Evolutionary conservation across 192 early-diverging fungal genomes (phyloP).

Genomic region (Rhizophagus prolifer): DNA sequence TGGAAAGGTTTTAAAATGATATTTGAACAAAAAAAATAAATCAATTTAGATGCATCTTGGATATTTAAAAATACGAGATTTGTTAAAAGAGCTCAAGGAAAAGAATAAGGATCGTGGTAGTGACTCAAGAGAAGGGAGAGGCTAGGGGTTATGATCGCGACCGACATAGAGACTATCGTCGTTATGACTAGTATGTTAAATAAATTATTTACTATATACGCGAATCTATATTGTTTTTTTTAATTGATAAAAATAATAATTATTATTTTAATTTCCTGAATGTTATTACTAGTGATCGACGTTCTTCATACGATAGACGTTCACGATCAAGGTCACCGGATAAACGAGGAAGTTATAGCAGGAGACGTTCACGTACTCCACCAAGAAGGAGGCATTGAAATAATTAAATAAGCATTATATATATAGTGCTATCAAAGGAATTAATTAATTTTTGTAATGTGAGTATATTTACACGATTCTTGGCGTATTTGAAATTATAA

Average conservation of each 20-base stretch:
- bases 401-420: neutral
- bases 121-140: conserved; percentile 5
- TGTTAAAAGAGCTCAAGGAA: conserved; percentile 47
- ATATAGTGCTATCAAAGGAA: neutral
- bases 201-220: no score
- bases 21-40: neutral
- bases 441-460: neutral
- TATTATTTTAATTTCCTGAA: conserved; percentile 10
- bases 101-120: conserved; percentile 4
- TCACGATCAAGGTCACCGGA: conserved; percentile 25
- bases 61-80: conserved; percentile 51
- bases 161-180: conserved; percentile 7
- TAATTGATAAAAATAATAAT: neutral
- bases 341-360: conserved; percentile 11
- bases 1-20: conserved; percentile 43
- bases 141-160: neutral
- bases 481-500: neutral
- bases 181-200: conserved; percentile 29
- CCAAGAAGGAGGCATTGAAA: conserved; percentile 13
- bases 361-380: conserved; percentile 25
- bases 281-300: conserved; percentile 24
- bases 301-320: conserved; percentile 2
- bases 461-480: neutral
- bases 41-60: conserved; percentile 51
- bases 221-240: neutral